phyloP scores from a whole-genome alignment of 208 protist genomes.

The Phytomonas francai region DNA sequence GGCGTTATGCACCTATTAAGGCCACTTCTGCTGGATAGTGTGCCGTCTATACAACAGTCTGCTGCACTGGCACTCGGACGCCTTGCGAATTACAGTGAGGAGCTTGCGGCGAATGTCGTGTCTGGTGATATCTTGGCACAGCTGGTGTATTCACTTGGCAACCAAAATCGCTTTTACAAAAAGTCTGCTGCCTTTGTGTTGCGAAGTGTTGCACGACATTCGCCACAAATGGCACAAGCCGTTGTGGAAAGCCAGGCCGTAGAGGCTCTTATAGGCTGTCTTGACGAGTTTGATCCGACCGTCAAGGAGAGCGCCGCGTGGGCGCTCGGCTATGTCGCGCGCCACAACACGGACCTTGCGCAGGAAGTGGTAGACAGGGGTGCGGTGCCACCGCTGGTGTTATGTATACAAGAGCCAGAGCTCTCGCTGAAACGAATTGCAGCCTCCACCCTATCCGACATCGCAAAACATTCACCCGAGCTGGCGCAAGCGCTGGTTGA shows the following conservation, averaged over 20 bases:
- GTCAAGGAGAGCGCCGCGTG: constrained; percentile 97
- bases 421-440: constrained; percentile 95
- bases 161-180: constrained; percentile 98
- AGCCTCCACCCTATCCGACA: constrained; percentile 93
- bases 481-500: constrained; percentile 96
- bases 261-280: constrained; percentile 93
- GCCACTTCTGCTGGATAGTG: constrained; percentile 94
- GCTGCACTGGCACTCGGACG: constrained; percentile 96
- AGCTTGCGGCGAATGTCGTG: constrained; percentile 96
- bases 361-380: constrained; percentile 96
- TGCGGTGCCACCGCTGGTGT: constrained; percentile 93
- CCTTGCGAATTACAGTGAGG: constrained; percentile 96
- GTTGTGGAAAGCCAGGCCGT: constrained; percentile 96
- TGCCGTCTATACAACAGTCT: constrained; percentile 97
- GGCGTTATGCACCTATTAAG: constrained; percentile 96
- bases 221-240: constrained; percentile 93
- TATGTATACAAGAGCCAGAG: constrained; percentile 97
- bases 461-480: constrained; percentile 93
- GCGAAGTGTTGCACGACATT: constrained; percentile 95
- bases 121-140: constrained; percentile 96
- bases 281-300: constrained; percentile 96
- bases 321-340: constrained; percentile 97
- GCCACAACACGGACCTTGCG: constrained; percentile 90
- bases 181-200: constrained; percentile 97
- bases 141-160: constrained; percentile 95